phyloP scores from a whole-genome alignment of 2,329 filamentous ascomycete species.

The Leptosphaerulina australis region DNA sequence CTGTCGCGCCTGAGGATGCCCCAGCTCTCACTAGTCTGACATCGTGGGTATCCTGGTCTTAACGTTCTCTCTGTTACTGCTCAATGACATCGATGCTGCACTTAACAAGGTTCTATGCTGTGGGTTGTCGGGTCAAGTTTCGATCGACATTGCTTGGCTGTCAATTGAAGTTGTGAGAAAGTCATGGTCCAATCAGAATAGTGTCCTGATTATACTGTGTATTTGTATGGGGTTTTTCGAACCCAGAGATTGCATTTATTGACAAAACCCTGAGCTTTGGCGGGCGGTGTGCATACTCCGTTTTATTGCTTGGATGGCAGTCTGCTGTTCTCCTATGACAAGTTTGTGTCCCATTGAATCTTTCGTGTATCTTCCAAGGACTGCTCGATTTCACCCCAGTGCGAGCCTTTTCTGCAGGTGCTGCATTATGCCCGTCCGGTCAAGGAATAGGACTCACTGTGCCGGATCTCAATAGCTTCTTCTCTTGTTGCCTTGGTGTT shows the following conservation, averaged over 20 bases:
- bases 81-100: slow-evolving; percentile 64
- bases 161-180: slow-evolving; percentile 57
- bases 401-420: slow-evolving; percentile 74
- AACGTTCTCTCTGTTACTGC: slow-evolving; percentile 65
- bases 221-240: slow-evolving; percentile 65
- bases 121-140: slow-evolving; percentile 73
- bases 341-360: slow-evolving; percentile 65
- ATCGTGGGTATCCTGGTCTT: slow-evolving; percentile 65
- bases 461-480: slow-evolving; percentile 64
- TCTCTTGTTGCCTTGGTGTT: slow-evolving; percentile 61
- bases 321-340: slow-evolving; percentile 62
- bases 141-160: slow-evolving; percentile 73
- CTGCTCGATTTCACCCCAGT: slow-evolving; percentile 60
- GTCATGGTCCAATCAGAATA: slow-evolving; percentile 71
- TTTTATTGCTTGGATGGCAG: slow-evolving; percentile 64
- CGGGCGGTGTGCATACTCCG: slow-evolving; percentile 65
- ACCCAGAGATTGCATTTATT: too few species aligned
- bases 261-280: slow-evolving; percentile 20
- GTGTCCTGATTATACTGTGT: slow-evolving; percentile 72
- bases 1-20: slow-evolving; percentile 26
- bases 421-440: slow-evolving; percentile 74
- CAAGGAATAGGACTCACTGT: slow-evolving; percentile 74
- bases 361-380: slow-evolving; percentile 66
- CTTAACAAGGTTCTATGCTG: slow-evolving; percentile 69
- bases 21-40: slow-evolving; percentile 60